A percentile compares a stretch with the other conserved stretches of the same genome.
phyloP scores from a whole-genome alignment of 805 yeast genomes.

The Teunomyces barrocoloradensis region DNA sequence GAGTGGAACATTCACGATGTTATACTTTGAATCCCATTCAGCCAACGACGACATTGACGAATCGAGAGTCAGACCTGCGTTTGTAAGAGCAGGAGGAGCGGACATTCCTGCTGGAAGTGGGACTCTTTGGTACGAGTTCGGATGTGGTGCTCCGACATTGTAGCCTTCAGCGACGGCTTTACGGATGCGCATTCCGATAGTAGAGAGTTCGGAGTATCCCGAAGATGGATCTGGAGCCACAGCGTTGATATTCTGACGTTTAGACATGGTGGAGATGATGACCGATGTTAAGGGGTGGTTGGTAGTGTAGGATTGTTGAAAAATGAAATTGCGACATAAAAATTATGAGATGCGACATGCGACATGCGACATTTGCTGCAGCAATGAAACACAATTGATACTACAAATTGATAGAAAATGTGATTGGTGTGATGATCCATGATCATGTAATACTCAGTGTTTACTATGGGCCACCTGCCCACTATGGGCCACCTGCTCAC shows the following conservation, averaged over 20 bases:
- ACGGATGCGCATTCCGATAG: slow-evolving; percentile 71
- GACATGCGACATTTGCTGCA: too few relatives aligned
- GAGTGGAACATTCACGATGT: slow-evolving; percentile 10
- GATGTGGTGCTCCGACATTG: slow-evolving; percentile 11
- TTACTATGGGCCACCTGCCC: too few relatives aligned
- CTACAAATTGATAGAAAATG: too few relatives aligned
- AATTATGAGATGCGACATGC: too few relatives aligned
- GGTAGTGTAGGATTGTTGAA: too few relatives aligned
- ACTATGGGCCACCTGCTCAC: too few relatives aligned
- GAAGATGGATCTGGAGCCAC: slow-evolving; percentile 18
- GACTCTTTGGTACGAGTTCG: slow-evolving; percentile 13
- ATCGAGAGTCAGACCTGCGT: slow-evolving; percentile 42
- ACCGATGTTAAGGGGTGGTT: too few relatives aligned
- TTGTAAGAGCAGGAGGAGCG: slow-evolving; percentile 46
- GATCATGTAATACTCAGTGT: too few relatives aligned
- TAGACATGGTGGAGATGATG: neutral
- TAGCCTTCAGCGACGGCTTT: slow-evolving; percentile 66
- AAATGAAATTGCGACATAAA: too few relatives aligned
- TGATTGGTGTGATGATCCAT: too few relatives aligned
- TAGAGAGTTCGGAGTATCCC: slow-evolving; percentile 43
- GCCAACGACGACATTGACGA: slow-evolving; percentile 37
- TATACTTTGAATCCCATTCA: slow-evolving; percentile 35
- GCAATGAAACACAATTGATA: too few relatives aligned
- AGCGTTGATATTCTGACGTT: neutral
- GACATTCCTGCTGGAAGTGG: slow-evolving; percentile 41